These are phyloP conservation scores for Cordyceps sp. DNA, from an alignment of 2,329 filamentous ascomycete genomes.

Conservation along the genomic window DNA sequence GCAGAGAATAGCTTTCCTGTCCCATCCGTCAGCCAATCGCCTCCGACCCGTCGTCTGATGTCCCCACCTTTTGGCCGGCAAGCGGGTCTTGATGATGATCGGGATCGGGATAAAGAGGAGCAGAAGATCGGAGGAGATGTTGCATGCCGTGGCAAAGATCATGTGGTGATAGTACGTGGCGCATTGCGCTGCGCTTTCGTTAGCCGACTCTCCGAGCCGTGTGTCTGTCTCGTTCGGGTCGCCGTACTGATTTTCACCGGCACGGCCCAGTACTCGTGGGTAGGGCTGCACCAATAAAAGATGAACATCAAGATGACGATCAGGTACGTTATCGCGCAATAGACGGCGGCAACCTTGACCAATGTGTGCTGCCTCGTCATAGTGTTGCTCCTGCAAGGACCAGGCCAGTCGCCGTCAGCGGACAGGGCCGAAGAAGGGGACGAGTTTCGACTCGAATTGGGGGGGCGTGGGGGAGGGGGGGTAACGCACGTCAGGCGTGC, in stretches of 20 bases:
- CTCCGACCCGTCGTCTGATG: not conserved
- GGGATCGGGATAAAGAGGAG: slow-evolving; percentile 28
- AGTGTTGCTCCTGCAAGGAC: slow-evolving; percentile 7
- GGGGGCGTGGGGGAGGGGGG: not conserved
- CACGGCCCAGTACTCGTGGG: slow-evolving; percentile 33
- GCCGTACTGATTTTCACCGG: slow-evolving; percentile 18
- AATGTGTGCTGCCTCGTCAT: slow-evolving; percentile 14
- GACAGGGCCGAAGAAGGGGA: no score
- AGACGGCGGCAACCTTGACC: slow-evolving; percentile 25
- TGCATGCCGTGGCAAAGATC: slow-evolving; percentile 28
- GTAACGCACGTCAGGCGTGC: slow-evolving; percentile 29
- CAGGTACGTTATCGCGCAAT: slow-evolving; percentile 26
- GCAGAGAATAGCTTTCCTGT: slow-evolving; percentile 33
- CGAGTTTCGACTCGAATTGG: no score
- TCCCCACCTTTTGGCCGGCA: slow-evolving; percentile 14
- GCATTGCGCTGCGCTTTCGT: slow-evolving; percentile 17
- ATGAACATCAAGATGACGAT: slow-evolving; percentile 32
- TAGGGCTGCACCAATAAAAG: slow-evolving; percentile 36
- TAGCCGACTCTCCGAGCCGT: not conserved
- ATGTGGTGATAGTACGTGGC: slow-evolving; percentile 28
- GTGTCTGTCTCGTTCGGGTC: not conserved
- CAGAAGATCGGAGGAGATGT: slow-evolving; percentile 26
- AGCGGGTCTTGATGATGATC: slow-evolving; percentile 21
- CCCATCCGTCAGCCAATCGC: not conserved
- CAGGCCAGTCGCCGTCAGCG: not conserved